Evolutionary conservation across 2,329 filamentous ascomycete genomes (phyloP).

Genomic region (Talaromyces sp.): DNA sequence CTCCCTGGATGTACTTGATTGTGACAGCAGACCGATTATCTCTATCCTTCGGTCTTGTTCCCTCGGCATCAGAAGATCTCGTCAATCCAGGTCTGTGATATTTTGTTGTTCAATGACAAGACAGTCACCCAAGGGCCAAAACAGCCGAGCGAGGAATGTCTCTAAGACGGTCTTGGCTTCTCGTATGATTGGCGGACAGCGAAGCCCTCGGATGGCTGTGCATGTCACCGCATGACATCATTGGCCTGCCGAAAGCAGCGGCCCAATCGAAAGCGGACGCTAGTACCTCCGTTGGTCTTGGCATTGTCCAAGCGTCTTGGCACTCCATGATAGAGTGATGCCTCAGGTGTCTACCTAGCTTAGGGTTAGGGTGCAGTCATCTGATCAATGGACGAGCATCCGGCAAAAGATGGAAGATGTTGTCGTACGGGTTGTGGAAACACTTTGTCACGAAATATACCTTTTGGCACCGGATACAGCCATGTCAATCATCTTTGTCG

Average conservation of each 20-base stretch:
- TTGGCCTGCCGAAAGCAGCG: slow-evolving; percentile 6
- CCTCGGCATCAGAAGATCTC: not conserved
- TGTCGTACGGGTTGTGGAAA: too few species aligned
- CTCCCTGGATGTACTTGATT: not conserved
- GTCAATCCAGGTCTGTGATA: not conserved
- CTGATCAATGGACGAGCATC: not conserved
- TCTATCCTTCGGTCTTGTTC: not conserved
- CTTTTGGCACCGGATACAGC: too few species aligned
- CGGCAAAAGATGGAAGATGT: too few species aligned
- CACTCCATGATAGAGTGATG: not conserved
- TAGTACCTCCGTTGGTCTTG: not conserved
- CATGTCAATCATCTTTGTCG: too few species aligned
- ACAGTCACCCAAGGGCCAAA: not conserved
- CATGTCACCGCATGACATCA: slow-evolving; percentile 15
- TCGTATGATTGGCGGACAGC: not conserved
- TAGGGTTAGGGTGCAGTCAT: not conserved
- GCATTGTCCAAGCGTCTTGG: not conserved
- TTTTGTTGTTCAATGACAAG: not conserved
- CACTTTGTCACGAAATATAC: too few species aligned
- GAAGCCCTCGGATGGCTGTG: slow-evolving; percentile 1
- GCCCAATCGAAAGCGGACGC: slow-evolving; percentile 11
- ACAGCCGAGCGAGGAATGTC: not conserved
- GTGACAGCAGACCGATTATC: not conserved
- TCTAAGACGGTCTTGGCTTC: not conserved
- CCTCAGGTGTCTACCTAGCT: not conserved